A percentile compares a stretch with the other conserved stretches of the same genome.
phyloP scores from a whole-genome alignment of 768 basidiomycete genomes.

The Tephrocybe sp. region DNA sequence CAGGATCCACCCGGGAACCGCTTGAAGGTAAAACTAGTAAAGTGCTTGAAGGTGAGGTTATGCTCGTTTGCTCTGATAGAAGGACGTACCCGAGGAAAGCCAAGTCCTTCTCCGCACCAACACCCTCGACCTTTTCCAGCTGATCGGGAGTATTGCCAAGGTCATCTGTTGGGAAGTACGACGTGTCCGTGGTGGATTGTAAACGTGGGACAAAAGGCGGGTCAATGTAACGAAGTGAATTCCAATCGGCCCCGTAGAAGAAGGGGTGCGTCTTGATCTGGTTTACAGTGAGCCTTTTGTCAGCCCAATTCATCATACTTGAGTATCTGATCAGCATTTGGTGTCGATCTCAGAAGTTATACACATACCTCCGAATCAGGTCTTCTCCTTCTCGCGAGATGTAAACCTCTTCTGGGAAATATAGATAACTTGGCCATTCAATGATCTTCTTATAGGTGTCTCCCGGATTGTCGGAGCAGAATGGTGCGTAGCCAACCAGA shows the following conservation, averaged over 20 bases:
- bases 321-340: constrained; percentile 10
- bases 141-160: constrained; percentile 67
- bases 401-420: constrained; percentile 93
- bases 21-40: constrained; percentile 78
- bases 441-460: constrained; percentile 99
- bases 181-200: constrained; percentile 89
- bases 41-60: neutral
- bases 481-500: constrained; percentile 95
- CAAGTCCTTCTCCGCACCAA: constrained; percentile 65
- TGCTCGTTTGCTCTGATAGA: neutral
- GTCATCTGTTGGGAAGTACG: constrained; percentile 96
- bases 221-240: constrained; percentile 85
- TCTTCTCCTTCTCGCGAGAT: constrained; percentile 92
- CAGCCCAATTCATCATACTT: constrained; percentile 86
- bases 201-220: constrained; percentile 95
- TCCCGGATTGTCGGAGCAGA: constrained; percentile 95
- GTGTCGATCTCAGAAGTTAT: neutral
- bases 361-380: constrained; percentile 73
- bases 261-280: constrained; percentile 93
- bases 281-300: constrained; percentile 70
- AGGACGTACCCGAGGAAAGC: constrained; percentile 59
- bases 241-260: constrained; percentile 96
- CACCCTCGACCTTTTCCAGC: constrained; percentile 56
- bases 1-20: constrained; percentile 48
- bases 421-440: constrained; percentile 89